Conservation (phyloP, 345 rosid genomes). For the Lepidium didymum region DNA sequence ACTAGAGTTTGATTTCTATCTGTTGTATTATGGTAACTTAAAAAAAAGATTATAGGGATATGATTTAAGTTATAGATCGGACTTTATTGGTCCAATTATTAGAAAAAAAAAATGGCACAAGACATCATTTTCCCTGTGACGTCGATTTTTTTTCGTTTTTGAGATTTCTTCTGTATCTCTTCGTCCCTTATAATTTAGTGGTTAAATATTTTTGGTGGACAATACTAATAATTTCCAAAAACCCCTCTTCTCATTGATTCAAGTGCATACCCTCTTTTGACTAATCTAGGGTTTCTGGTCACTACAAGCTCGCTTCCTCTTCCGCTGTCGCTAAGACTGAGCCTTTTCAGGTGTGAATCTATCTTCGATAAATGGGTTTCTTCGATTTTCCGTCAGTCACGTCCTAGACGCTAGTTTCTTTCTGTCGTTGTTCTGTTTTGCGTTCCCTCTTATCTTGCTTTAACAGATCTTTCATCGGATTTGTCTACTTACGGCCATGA, state of each 20-base stretch:
- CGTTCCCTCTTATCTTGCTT: constrained; percentile 1
- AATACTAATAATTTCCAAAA: neutral
- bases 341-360: constrained; percentile 4
- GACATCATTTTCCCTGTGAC: no score
- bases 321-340: constrained; percentile 11
- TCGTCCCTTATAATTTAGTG: neutral
- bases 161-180: neutral
- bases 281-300: constrained; percentile 24
- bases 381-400: neutral
- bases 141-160: neutral
- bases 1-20: no score
- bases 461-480: neutral
- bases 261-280: constrained; percentile 3
- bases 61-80: no score
- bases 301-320: constrained; percentile 9
- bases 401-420: neutral
- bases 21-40: no score
- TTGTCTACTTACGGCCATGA: neutral
- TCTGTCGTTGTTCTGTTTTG: neutral
- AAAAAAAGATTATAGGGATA: no score
- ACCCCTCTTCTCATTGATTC: constrained; percentile 3
- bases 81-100: no score
- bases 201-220: neutral
- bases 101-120: no score
- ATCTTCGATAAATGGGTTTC: neutral